phyloP scores from a whole-genome alignment of 2,329 filamentous ascomycete species.

The Fusarium algeriense region DNA sequence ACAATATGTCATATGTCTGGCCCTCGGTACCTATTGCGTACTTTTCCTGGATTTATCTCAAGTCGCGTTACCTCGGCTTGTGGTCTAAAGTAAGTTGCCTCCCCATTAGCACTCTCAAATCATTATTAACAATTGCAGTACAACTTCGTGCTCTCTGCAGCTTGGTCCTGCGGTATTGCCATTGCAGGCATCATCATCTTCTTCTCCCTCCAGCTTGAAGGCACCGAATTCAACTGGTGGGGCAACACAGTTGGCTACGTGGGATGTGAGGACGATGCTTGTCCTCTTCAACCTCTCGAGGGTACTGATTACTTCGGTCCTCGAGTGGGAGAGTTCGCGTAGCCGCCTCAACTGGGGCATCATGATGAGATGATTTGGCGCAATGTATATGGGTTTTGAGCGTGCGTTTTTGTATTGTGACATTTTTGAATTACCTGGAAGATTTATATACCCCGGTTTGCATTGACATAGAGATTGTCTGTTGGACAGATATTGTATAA shows the following conservation, averaged over 20 bases:
- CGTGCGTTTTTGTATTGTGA: conserved; percentile 43
- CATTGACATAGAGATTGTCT: conserved; percentile 42
- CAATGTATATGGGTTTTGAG: conserved; percentile 42
- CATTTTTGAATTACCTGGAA: conserved; percentile 39
- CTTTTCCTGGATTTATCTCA: conserved; percentile 65
- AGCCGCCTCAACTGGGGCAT: conserved; percentile 4
- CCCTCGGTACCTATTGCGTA: conserved; percentile 65
- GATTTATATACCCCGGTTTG: conserved; percentile 46
- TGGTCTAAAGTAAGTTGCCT: conserved; percentile 61
- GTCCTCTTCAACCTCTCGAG: conserved; percentile 52
- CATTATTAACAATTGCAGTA: conserved; percentile 52
- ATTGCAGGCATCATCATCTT: conserved; percentile 66
- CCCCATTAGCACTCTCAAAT: no score
- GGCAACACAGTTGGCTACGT: conserved; percentile 58
- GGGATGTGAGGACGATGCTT: conserved; percentile 59
- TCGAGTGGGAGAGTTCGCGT: conserved; percentile 54
- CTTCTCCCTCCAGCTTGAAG: conserved; percentile 63
- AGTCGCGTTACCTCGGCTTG: conserved; percentile 61
- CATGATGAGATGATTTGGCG: conserved; percentile 41
- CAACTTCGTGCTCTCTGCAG: conserved; percentile 66
- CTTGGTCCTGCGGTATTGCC: conserved; percentile 63
- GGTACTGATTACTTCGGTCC: conserved; percentile 57
- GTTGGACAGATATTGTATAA: conserved; percentile 36
- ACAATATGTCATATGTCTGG: conserved; percentile 65
- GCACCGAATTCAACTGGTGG: conserved; percentile 61